Base-by-base conservation (phyloP, 192 early-diverging fungal genomes). In the Ambispora gerdemannii region DNA sequence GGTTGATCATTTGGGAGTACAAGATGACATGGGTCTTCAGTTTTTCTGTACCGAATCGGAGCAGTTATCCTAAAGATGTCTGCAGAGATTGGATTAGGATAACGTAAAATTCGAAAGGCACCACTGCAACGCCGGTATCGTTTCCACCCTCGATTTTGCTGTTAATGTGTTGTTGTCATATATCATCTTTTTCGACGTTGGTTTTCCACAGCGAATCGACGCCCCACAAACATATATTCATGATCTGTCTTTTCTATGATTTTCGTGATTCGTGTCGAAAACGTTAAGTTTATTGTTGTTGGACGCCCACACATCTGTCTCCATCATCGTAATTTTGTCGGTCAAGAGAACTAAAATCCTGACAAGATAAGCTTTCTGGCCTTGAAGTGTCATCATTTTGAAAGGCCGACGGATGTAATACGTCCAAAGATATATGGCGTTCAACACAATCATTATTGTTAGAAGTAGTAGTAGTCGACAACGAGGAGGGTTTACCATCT, bases 261-360 rank as follows among this genome's bases (percentile, higher is more conserved):
- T n/a, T n/a, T n/a, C n/a, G n/a, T n/a, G n/a, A n/a, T 60, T 34
- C 25, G 3, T 15, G 58, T 28, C 32, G 58, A 60, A 60, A 60
- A 27, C 32, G 27, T 60, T 28, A 60, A 3, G 25, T 60, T 60
- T 28, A 60, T 24, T 60, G 27, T 28, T 7, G 3, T 60, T 60
- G 27, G 58, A 24, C 27, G 58, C 13, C 27, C 2, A 60, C 7
- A 7, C 25, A 27, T 60, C 7, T 3, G 25, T 32, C 6, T 60
- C 27, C 58, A 60, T 60, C 58, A 60, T 60, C 27, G 58, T 33
- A 24, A 60, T 60, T 60, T 60, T 60, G 58, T 60, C 58, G 25
- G 58, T 31, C 58, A 60, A 60, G 4, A 60, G 4, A 60, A 60
- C 32, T 60, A 60, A 31, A 24, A 60, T 61, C 20, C 20, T 4